A percentile compares a stretch with the other conserved stretches of the same genome.
Evolutionary conservation across 208 protist genomes (phyloP).

Genomic region (Naegleria gruberi): DNA sequence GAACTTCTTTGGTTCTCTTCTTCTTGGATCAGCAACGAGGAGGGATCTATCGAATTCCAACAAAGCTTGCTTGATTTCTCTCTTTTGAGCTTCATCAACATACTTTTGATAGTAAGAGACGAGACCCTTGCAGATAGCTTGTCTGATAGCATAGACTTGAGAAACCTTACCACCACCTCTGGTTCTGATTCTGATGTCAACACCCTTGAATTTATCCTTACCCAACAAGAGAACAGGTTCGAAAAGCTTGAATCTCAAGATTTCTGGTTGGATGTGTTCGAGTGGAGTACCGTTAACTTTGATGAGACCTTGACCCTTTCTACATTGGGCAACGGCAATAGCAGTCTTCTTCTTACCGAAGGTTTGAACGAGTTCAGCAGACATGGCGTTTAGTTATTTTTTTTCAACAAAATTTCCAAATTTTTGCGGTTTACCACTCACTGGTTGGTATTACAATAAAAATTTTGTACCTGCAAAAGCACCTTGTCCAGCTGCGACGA

Average conservation of each 20-base stretch:
- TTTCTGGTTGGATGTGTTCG: slow-evolving; percentile 90
- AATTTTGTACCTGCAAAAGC: no score
- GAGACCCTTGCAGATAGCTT: slow-evolving; percentile 97
- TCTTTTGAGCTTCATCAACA: slow-evolving; percentile 87
- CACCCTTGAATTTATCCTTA: slow-evolving; percentile 73
- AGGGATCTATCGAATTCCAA: slow-evolving; percentile 94
- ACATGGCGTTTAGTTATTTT: background rate
- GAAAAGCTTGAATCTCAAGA: slow-evolving; percentile 93
- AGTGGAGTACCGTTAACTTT: slow-evolving; percentile 96
- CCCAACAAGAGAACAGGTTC: slow-evolving; percentile 94
- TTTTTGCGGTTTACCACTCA: no score
- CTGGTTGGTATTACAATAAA: no score
- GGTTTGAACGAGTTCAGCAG: background rate
- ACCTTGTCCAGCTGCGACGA: no score
- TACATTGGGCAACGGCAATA: slow-evolving; percentile 94
- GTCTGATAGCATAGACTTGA: slow-evolving; percentile 97
- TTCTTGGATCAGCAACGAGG: slow-evolving; percentile 98
- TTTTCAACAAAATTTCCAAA: background rate
- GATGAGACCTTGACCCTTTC: slow-evolving; percentile 92
- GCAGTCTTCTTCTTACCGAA: slow-evolving; percentile 87
- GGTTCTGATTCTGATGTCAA: slow-evolving; percentile 94
- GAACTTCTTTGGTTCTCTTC: slow-evolving; percentile 99
- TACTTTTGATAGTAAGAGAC: slow-evolving; percentile 99
- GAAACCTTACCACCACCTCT: slow-evolving; percentile 94
- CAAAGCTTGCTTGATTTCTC: slow-evolving; percentile 94